Evolutionary conservation across 768 basidiomycete genomes (phyloP), one percentile per base, ranked within the genome.

Genomic region (Amanita subjunquillea): DNA sequence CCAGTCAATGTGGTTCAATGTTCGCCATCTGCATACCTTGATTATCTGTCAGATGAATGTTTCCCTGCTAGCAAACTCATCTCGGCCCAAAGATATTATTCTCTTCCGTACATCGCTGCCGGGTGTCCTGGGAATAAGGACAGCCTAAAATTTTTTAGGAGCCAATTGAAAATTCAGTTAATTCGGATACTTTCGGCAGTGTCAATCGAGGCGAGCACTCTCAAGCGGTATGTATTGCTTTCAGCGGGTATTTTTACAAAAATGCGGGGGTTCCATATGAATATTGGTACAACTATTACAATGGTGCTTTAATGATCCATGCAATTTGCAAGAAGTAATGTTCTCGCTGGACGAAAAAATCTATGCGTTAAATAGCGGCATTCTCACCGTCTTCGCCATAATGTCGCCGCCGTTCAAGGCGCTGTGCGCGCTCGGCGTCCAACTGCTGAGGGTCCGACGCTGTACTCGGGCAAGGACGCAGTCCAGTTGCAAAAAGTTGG

Each of bases 401-500:
- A 38, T 37, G 23, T 36, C 27, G 44, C 30, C 34, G 44, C 43
- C 20, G 37, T 13, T 58, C 55, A 40, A 58, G 49, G 44, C 62
- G 60, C 22, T 65, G 57, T 47, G 48, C 52, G 32, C 67, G 60
- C 34, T 65, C 62, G 5, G 55, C 47, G 10, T 60, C 55, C 3
- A 67, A 61, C 51, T 76, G 72, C 46, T 60, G 49, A 10, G 52
- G 25, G 72, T 74, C 41, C 64, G 65, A 41, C 78, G 71, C 56
- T 68, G 69, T 32, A 93, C 79, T 6, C 82, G 78, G 23, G 67
- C 66, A 20, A 98, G 76, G 25, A 94, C 76, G 36, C 66, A 70
- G 66, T 98, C 95, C 27, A 98, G 76, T 51, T 82, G 78, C 27
- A 71, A 60, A 63, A 92, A 98, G 66, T 97, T 91, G 20, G 74